Conservation (phyloP, 176 grass and related monocot genomes). For the Triticum monococcum region DNA sequence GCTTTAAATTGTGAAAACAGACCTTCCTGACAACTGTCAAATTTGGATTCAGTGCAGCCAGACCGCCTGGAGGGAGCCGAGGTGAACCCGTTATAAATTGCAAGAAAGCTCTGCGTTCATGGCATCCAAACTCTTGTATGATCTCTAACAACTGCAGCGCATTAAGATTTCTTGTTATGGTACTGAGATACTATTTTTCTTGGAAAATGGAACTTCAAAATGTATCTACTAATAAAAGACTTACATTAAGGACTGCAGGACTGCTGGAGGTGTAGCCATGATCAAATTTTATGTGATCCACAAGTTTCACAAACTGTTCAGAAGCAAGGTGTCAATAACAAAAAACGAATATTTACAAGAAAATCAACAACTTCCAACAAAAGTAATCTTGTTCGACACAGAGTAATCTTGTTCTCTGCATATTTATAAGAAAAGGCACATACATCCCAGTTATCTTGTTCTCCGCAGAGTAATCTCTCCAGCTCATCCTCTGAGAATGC, state of each 20-base stretch:
- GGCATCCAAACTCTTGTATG: constrained; percentile 73
- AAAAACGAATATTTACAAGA: constrained; percentile 26
- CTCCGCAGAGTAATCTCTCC: constrained; percentile 78
- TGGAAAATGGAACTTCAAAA: constrained; percentile 21
- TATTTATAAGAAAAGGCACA: constrained; percentile 23
- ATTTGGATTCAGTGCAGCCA: constrained; percentile 87
- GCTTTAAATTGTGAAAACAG: constrained; percentile 31
- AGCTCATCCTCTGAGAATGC: constrained; percentile 84
- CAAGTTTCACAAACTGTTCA: constrained; percentile 75
- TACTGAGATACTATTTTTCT: background rate
- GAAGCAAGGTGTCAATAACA: constrained; percentile 40
- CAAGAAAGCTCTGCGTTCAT: constrained; percentile 84
- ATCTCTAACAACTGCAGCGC: constrained; percentile 78
- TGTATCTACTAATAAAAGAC: constrained; percentile 16
- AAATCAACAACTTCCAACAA: constrained; percentile 26
- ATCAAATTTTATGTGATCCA: constrained; percentile 97
- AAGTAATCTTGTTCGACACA: background rate
- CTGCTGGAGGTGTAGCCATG: constrained; percentile 91
- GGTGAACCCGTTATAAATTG: constrained; percentile 96
- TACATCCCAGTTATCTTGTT: constrained; percentile 92
- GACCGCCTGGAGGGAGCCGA: constrained; percentile 84
- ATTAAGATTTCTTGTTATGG: constrained; percentile 11
- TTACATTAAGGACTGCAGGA: constrained; percentile 75
- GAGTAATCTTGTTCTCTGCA: no score
- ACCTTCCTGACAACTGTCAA: constrained; percentile 98